Evolutionary conservation across 495 filamentous ascomycete genomes (phyloP).

Genomic region (Podospora sp.): DNA sequence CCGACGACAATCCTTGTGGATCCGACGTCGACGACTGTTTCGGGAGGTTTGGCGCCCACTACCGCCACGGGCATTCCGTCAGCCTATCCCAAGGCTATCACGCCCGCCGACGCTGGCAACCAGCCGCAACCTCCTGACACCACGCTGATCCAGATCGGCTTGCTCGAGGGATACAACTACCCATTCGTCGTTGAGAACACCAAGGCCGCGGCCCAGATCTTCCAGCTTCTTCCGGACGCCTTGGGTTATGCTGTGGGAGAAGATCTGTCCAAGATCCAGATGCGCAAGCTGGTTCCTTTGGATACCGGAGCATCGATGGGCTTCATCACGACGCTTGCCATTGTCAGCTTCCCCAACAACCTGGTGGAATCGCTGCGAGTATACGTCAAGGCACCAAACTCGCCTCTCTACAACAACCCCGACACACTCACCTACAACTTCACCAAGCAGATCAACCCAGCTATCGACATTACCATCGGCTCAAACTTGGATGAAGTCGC

Average conservation of each 20-base stretch:
- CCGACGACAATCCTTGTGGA: slow-evolving; percentile 49
- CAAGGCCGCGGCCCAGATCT: slow-evolving; percentile 82
- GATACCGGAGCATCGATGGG: slow-evolving; percentile 69
- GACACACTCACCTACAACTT: slow-evolving; percentile 63
- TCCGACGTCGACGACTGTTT: slow-evolving; percentile 38
- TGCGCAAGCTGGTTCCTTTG: slow-evolving; percentile 76
- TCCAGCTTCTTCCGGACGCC: slow-evolving; percentile 74
- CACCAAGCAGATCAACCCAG: slow-evolving; percentile 79
- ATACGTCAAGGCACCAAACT: slow-evolving; percentile 67
- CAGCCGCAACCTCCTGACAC: slow-evolving; percentile 59
- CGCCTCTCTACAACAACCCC: slow-evolving; percentile 71
- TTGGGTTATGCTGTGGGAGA: slow-evolving; percentile 67
- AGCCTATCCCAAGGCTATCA: slow-evolving; percentile 72
- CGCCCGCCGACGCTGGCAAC: slow-evolving; percentile 48
- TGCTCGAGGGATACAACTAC: slow-evolving; percentile 79
- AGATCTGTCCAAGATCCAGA: slow-evolving; percentile 53
- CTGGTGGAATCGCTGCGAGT: slow-evolving; percentile 63
- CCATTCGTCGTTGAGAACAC: slow-evolving; percentile 70
- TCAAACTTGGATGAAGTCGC: slow-evolving; percentile 44
- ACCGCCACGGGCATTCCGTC: slow-evolving; percentile 58
- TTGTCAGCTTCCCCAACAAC: slow-evolving; percentile 70
- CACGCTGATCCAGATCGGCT: slow-evolving; percentile 78
- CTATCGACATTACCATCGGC: slow-evolving; percentile 74
- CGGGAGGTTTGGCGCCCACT: slow-evolving; percentile 29
- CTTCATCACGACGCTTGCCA: slow-evolving; percentile 82